phyloP scores from a whole-genome alignment of 495 filamentous ascomycete species.

The Sordaria brevicollis region DNA sequence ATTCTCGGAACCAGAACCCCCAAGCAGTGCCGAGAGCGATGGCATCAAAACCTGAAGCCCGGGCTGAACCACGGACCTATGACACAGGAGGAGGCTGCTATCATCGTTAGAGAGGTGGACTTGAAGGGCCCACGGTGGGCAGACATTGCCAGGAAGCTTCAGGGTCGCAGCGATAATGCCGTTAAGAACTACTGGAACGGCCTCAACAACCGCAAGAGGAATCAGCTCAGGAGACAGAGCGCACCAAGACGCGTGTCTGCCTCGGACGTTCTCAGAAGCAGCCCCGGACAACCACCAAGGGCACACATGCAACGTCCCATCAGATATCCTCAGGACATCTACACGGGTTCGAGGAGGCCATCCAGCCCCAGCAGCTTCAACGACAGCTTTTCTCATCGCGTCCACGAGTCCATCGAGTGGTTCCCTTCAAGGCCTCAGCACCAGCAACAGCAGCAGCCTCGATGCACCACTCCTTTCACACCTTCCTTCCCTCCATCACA shows the following conservation, averaged over 20 bases:
- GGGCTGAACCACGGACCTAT: slow-evolving; percentile 86
- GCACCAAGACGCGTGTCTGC: not conserved
- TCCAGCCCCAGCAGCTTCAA: not conserved
- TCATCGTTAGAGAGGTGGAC: slow-evolving; percentile 71
- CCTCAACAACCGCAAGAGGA: slow-evolving; percentile 66
- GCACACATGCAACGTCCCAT: not conserved
- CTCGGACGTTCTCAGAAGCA: not conserved
- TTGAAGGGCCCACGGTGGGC: slow-evolving; percentile 91
- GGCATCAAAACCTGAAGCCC: slow-evolving; percentile 91
- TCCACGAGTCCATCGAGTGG: not conserved
- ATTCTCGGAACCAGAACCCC: slow-evolving; percentile 69
- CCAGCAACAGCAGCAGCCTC: not conserved
- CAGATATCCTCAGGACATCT: not conserved
- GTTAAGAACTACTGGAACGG: slow-evolving; percentile 99
- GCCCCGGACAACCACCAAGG: not conserved
- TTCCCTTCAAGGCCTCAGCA: not conserved
- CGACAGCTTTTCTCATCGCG: not conserved
- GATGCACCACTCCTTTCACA: not conserved
- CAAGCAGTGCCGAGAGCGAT: slow-evolving; percentile 94
- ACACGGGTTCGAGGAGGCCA: not conserved
- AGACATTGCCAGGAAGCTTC: slow-evolving; percentile 78
- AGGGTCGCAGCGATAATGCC: slow-evolving; percentile 89
- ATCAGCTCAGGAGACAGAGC: slow-evolving; percentile 2
- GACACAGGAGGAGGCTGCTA: slow-evolving; percentile 72
- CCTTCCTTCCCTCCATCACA: not conserved